Evolutionary conservation across 2,329 filamentous ascomycete genomes (phyloP), one percentile per base, ranked within the genome.

Genomic region (Cercospora sojina): DNA sequence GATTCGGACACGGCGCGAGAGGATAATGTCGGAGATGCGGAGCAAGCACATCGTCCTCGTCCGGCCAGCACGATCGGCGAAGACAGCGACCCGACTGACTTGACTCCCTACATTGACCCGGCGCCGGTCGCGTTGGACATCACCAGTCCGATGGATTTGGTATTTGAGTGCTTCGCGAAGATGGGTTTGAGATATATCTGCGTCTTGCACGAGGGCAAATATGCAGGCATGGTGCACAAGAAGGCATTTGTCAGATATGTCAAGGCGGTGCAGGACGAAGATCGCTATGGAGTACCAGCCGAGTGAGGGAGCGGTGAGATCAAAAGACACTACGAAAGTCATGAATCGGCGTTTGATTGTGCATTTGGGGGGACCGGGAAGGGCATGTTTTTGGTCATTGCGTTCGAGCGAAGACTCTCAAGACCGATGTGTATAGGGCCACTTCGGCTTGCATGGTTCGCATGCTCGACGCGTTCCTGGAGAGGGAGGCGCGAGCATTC

Each of bases 131-230:
- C 93, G 12, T 83, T 99, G 25, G 95, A 99, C 75, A 91, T 96
- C 31, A 87, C 89, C 71, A 95, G 91, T 0, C 92, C 95, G 0
- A 93, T 98, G 87, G 93, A 98, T 76, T 81, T 99, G 43, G 95
- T 97, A 3, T 97, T 97, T 74, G 95, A 99, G 77, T 94, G 93
- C 74, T 99, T 98, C 77, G 91, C 92, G 59, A 99, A 99, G 80
- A 83, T 99, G 8, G 95, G 95, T 1, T 80, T 99, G 71, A 85
- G 95, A 68, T 98, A 97, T 78, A 90, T 99, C 59, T 98, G 95
- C 77, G 93, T 97, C 4, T 82, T 95, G 27, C 87, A 86, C 64
- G 89, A 97, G 71, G 95, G 95, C 25, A 88, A 87, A 68, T 99
- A 92, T 79, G 91, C 91, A 2, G 95, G 95, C 69, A 86, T 99